Evolutionary conservation across 148 eudicot species (phyloP), one percentile per base, ranked within the genome.

Genomic region (Camellia lanceoleosa): DNA sequence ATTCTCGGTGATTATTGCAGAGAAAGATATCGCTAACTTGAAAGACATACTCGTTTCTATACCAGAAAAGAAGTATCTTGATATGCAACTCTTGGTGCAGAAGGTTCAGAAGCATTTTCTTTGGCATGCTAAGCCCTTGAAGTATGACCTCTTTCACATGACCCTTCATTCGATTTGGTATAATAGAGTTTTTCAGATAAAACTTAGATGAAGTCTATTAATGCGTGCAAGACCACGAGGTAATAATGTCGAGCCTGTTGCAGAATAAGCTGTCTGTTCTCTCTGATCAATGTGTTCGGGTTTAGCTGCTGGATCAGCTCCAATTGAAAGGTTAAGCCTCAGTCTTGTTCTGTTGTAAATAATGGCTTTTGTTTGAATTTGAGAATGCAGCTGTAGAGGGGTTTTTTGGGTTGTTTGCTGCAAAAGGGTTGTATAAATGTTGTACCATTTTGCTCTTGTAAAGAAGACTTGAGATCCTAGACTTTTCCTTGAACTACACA

Each of bases 131-230:
- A 90, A 87, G 71, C 97, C 97, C 11, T 68, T 82, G 20, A 93
- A 89, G 86, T 93, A 93, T 61, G 97, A 93, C 77, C 87, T 95
- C 59, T 95, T 95, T 49, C 89, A 93, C 78, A 93, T 91, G 97
- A 93, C 89, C 54, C 92, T 93, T 80, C 98, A 93, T 79, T 95
- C 97, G 5, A 92, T 95, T 56, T 95, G 97, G 97, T 83, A 85
- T 71, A 93, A 88, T 72, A 77, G 97, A 81, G 94, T 95, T 74
- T 89, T 90, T 63, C 94, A 88, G 83, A 66, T 79, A 18, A 88
- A 86, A 47, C 82, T 49, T n/a, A 75, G 90, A 78, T 87, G 64
- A 79, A 23, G 15, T 46, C 30, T 4, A 8, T 41, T 58, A 8
- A 23, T 9, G 75, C 18, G 23, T 54, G 6, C 3, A 4, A 2